Conservation (phyloP, 164 flowering plant genomes). For the Aristolochia contorta region DNA sequence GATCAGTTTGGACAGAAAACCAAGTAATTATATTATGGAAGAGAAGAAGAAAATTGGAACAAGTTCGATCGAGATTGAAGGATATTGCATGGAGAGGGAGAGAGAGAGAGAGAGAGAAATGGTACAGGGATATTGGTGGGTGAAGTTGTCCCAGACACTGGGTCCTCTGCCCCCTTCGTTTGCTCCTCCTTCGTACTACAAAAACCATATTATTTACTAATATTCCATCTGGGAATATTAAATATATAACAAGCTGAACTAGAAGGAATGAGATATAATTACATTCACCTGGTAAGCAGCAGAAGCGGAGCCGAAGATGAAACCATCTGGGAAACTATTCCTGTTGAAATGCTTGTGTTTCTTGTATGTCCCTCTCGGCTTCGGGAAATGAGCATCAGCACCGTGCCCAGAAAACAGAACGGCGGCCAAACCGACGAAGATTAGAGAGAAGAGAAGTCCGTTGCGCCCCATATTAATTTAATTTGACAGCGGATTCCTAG, state of each 20-base stretch:
- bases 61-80: too few species aligned
- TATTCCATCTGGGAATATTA: too few species aligned
- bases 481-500: not conserved
- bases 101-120: too few species aligned
- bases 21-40: too few species aligned
- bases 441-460: not conserved
- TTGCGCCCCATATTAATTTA: not conserved
- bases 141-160: conserved; percentile 39
- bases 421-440: not conserved
- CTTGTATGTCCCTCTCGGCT: too few species aligned
- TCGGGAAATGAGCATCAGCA: too few species aligned
- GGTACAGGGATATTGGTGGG: conserved; percentile 31
- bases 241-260: too few species aligned
- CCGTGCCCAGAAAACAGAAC: not conserved
- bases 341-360: not conserved
- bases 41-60: too few species aligned
- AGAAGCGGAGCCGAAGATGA: conserved; percentile 6
- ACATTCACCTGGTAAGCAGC: conserved; percentile 5
- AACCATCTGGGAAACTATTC: conserved; percentile 3
- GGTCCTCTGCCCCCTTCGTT: conserved; percentile 37
- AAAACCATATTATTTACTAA: not conserved
- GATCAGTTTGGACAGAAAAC: too few species aligned
- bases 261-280: too few species aligned
- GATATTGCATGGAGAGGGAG: too few species aligned
- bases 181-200: conserved; percentile 44